phyloP scores from a whole-genome alignment of 2,329 filamentous ascomycete genomes.

The Nemania sp. region DNA sequence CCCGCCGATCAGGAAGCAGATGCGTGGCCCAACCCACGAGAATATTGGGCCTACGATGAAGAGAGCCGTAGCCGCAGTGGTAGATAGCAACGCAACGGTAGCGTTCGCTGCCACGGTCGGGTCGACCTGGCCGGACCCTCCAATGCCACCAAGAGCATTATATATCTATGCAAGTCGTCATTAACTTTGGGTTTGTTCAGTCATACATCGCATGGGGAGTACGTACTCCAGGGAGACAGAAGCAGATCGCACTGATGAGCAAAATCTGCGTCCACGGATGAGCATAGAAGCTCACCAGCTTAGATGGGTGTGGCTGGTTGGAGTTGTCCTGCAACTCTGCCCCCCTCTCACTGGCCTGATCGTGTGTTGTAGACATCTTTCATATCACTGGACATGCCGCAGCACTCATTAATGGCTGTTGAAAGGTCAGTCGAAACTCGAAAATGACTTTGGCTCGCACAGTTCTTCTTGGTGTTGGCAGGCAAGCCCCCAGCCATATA shows the following conservation, averaged over 20 bases:
- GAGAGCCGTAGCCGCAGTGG: conserved; percentile 25
- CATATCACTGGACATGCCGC: conserved; percentile 5
- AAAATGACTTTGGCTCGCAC: background rate
- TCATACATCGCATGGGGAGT: background rate
- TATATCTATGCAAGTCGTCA: conserved; percentile 15
- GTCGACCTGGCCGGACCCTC: conserved; percentile 24
- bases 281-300: conserved; percentile 19
- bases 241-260: conserved; percentile 25
- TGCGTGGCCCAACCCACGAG: conserved; percentile 24
- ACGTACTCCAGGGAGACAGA: conserved; percentile 26
- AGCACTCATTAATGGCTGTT: background rate
- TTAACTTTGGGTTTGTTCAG: background rate
- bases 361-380: background rate
- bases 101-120: conserved; percentile 25
- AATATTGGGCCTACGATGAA: conserved; percentile 27
- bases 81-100: conserved; percentile 23
- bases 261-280: conserved; percentile 26
- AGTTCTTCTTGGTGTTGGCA: background rate
- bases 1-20: conserved; percentile 26
- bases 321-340: background rate
- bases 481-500: background rate
- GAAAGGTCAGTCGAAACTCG: background rate
- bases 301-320: background rate
- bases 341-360: background rate
- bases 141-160: conserved; percentile 24